Base-by-base conservation (phyloP, 371 early-diverging fungal species). In the Mortierella sp. region DNA sequence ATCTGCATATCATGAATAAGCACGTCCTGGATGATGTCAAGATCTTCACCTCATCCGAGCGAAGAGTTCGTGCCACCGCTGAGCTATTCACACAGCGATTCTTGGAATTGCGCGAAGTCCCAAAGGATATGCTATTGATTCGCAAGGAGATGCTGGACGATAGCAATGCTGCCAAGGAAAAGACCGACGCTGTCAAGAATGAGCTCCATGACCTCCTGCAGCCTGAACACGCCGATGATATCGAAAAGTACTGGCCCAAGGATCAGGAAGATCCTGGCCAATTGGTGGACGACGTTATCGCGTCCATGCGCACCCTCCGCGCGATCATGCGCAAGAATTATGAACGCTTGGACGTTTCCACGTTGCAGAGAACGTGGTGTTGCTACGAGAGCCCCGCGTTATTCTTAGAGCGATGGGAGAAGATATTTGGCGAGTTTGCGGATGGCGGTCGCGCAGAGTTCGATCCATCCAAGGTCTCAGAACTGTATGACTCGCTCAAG, bases 341-440 rank as follows among this genome's bases (percentile, higher is more conserved):
- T 67, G 67, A 77, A 19, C 60, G 52, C 16, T 80, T 86, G 54
- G 76, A 82, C 27, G 83, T 90, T 0, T 87, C 87, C 10, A 61
- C 78, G 7, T 71, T 91, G 13, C 92, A 93, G 77, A 54, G 79
- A 43, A 81, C 86, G 2, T 94, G 94, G 94, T 94, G 94, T 64
- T 94, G 94, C 60, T 82, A 83, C 62, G 95, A 94, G 63, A 88
- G 87, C 21, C 90, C 92, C 1, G 72, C 82, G 1, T 74, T 93
- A 21, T 94, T 93, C 71, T 84, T 86, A 60, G 98, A 98, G 82
- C 88, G 98, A 17, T 98, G 98, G 98, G 95, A 95, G 72, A 95
- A 95, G 78, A 86, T 96, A 52, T 94, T 98, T 69, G 79, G 83
- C 28, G 95, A 96, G 46, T 95, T 96, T 76, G 91, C 92, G 54